Conservation (phyloP, 2,329 filamentous ascomycete genomes). For the Trematosphaeria pertusa region DNA sequence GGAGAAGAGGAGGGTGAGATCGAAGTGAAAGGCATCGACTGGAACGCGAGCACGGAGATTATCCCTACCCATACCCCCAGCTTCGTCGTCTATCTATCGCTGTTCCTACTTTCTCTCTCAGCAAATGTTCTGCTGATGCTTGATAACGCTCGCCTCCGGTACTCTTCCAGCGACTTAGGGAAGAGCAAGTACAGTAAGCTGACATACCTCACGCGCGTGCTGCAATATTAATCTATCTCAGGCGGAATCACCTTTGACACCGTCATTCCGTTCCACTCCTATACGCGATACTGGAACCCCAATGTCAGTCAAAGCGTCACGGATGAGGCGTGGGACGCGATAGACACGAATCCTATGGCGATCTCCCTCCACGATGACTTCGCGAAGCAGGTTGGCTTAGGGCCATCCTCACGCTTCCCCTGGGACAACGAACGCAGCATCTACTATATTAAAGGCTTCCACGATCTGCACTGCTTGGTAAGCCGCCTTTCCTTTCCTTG, state of each 20-base stretch:
- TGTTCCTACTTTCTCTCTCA: slow-evolving; percentile 38
- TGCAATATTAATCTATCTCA: slow-evolving; percentile 8
- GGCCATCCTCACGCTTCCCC: slow-evolving; percentile 37
- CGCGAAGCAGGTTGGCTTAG: slow-evolving; percentile 29
- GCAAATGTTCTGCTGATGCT: slow-evolving; percentile 39
- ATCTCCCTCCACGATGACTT: slow-evolving; percentile 39
- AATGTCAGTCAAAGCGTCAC: slow-evolving; percentile 32
- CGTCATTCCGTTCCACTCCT: slow-evolving; percentile 31
- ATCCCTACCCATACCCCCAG: slow-evolving; percentile 34
- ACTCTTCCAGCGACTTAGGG: slow-evolving; percentile 16
- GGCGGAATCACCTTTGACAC: slow-evolving; percentile 38
- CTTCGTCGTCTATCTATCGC: slow-evolving; percentile 33
- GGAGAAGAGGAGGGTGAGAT: slow-evolving; percentile 30
- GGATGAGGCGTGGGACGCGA: slow-evolving; percentile 43
- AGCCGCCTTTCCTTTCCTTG: background rate
- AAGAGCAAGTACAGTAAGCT: slow-evolving; percentile 36
- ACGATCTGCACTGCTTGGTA: slow-evolving; percentile 46
- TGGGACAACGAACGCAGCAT: slow-evolving; percentile 45
- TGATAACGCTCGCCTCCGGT: slow-evolving; percentile 31
- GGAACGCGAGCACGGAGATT: slow-evolving; percentile 34
- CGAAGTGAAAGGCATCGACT: slow-evolving; percentile 31
- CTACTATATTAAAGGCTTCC: slow-evolving; percentile 45
- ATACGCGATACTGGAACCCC: slow-evolving; percentile 40
- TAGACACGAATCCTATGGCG: slow-evolving; percentile 42
- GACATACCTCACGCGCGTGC: background rate